Evolutionary conservation across 129 eudicot genomes (phyloP), one percentile per base, ranked within the genome.

Genomic region (Lactuca saligna): DNA sequence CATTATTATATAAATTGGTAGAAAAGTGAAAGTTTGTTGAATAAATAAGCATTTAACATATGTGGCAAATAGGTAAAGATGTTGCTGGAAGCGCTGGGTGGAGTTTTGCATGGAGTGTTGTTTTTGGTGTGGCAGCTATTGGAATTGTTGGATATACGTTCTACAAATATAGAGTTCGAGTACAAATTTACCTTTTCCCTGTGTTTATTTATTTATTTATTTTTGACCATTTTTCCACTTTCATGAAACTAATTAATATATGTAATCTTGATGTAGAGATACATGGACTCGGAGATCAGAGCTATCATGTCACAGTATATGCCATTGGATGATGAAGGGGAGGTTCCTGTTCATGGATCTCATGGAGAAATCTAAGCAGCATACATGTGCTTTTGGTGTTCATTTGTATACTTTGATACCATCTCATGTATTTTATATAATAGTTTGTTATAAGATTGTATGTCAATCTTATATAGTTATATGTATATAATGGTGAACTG

Each of bases 291-390:
- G 0, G 97, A 91, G 83, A 91, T 91, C 57, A 75, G 97, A 12
- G 94, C 93, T 10, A 91, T 91, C 69, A 91, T 91, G 97, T 90
- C 97, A 3, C 97, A 91, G 53, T 91, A 91, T 59, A 86, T 91
- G 96, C 97, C 97, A 2, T 76, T 91, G 83, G 97, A 84, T 81
- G 82, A 75, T 82, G 87, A 88, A 58, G 88, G 78, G 2, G 94
- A 83, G 69, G 86, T 83, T 57, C 73, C 88, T 14, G 57, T 32
- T 79, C 85, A 84, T 51, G 15, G 25, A 29, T 55, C 74, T 17
- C 87, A 76, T 35, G 90, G 84, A 57, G 57, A 80, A 31, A 74
- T 83, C 60, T 91, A 76, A 83, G 34, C 29, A 32, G 0, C 46
- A 38, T 25, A 2, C 29, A 25, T 8, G 15, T 46, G 51, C 3